A percentile compares a stretch with the other conserved stretches of the same genome.
Evolutionary conservation across 352 stramenopile species (phyloP).

Genomic region (Phytophthora uliginosa): DNA sequence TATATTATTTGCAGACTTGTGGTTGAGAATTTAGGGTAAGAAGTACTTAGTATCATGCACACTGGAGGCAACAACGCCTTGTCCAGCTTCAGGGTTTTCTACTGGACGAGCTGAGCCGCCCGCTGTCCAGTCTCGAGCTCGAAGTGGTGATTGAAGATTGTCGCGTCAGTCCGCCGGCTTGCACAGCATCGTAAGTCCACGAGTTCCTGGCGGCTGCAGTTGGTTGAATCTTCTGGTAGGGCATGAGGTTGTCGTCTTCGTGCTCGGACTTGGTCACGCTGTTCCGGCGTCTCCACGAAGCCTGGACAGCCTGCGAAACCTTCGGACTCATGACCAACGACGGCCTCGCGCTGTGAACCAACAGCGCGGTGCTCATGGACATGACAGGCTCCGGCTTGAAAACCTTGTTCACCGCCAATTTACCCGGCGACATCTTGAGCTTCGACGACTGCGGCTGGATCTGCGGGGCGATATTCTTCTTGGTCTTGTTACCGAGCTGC

Average conservation of each 20-base stretch:
- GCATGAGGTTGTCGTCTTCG: conserved; percentile 42
- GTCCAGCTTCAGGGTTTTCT: background rate
- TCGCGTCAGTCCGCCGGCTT: conserved; percentile 6
- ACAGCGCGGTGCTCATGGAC: conserved; percentile 23
- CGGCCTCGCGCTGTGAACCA: conserved; percentile 7
- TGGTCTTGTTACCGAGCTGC: conserved; percentile 23
- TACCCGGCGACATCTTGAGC: conserved; percentile 20
- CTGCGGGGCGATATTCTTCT: conserved; percentile 18
- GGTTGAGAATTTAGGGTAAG: conserved; percentile 6
- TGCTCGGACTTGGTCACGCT: conserved; percentile 26
- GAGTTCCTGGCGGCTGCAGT: conserved; percentile 16
- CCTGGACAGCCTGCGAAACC: conserved; percentile 46
- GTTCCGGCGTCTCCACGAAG: conserved; percentile 53
- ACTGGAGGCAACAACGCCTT: background rate
- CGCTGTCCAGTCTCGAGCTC: conserved; percentile 29
- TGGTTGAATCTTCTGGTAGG: conserved; percentile 37
- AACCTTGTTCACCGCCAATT: conserved; percentile 27
- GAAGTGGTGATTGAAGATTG: conserved; percentile 27
- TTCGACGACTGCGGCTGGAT: conserved; percentile 9
- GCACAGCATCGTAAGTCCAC: conserved; percentile 11
- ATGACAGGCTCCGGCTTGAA: conserved; percentile 32
- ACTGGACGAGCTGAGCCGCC: conserved; percentile 36
- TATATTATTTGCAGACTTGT: conserved; percentile 18
- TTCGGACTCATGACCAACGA: conserved; percentile 48
- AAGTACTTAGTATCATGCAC: background rate